A percentile compares a stretch with the other conserved stretches of the same genome.
phyloP scores from a whole-genome alignment of 805 yeast species.

The Kurtzmaniella fragi region DNA sequence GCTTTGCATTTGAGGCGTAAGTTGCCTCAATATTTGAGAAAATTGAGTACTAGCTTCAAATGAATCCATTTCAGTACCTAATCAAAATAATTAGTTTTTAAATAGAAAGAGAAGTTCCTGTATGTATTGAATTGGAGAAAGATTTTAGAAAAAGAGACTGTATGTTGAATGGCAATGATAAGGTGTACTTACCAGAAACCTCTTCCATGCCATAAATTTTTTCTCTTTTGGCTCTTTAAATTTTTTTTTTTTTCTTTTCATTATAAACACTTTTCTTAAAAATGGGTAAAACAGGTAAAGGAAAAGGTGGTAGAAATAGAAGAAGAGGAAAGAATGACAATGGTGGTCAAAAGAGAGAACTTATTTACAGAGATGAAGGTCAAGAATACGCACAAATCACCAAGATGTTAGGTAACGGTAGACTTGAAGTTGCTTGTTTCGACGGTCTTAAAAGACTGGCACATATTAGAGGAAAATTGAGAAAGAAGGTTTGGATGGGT shows the following conservation, averaged over 20 bases:
- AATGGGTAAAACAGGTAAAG: slow-evolving; percentile 75
- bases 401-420: slow-evolving; percentile 97
- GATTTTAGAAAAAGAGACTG: not conserved
- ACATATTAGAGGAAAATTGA: slow-evolving; percentile 96
- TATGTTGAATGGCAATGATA: slow-evolving; percentile 2
- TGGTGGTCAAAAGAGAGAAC: slow-evolving; percentile 89
- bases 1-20: slow-evolving; percentile 60
- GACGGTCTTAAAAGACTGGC: slow-evolving; percentile 94
- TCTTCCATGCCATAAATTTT: not conserved
- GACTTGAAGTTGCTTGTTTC: slow-evolving; percentile 92
- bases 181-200: slow-evolving; percentile 3
- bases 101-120: no score
- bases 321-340: slow-evolving; percentile 97
- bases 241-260: slow-evolving; percentile 1
- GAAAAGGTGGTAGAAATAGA: slow-evolving; percentile 91
- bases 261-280: slow-evolving; percentile 11
- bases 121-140: no score
- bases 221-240: slow-evolving; percentile 1
- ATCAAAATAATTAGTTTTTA: no score
- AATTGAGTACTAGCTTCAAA: slow-evolving; percentile 82
- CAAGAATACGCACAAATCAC: slow-evolving; percentile 98
- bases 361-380: slow-evolving; percentile 87
- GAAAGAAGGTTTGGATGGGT: slow-evolving; percentile 99
- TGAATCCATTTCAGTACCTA: slow-evolving; percentile 71
- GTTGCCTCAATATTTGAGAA: slow-evolving; percentile 54